These are phyloP conservation scores for Plasmodium ovale DNA, from an alignment of 169 alveolate species.

Conservation along the genomic window DNA sequence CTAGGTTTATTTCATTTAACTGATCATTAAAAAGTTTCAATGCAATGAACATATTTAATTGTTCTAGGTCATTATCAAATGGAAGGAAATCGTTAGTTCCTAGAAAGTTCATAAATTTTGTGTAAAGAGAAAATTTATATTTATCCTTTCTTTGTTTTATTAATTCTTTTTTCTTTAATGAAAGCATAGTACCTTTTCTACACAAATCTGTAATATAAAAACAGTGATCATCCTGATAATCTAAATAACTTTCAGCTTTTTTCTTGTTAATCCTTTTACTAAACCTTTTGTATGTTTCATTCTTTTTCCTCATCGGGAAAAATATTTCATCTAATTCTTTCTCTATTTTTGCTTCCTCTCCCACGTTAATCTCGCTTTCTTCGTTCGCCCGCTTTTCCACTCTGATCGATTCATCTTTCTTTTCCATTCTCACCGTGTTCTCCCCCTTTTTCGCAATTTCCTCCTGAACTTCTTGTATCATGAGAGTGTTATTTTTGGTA, in stretches of 20 bases:
- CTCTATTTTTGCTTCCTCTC: constrained; percentile 11
- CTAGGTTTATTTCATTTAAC: constrained; percentile 22
- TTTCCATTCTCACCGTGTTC: background rate
- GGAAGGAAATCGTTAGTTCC: constrained; percentile 5
- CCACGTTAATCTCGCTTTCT: background rate
- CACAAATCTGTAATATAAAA: constrained; percentile 73
- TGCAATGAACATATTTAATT: constrained; percentile 24
- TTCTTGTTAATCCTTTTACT: constrained; percentile 66
- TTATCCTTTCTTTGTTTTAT: constrained; percentile 17
- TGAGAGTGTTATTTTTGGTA: too few relatives aligned
- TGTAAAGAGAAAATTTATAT: constrained; percentile 10
- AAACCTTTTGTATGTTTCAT: constrained; percentile 63
- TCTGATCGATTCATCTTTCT: background rate
- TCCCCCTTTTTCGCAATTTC: background rate
- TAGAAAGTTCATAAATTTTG: constrained; percentile 9
- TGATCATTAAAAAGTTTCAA: constrained; percentile 18
- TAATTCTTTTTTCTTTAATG: constrained; percentile 46
- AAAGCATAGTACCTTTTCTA: constrained; percentile 64
- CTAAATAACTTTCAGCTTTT: constrained; percentile 31
- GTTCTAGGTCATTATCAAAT: constrained; percentile 7
- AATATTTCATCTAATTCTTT: constrained; percentile 24
- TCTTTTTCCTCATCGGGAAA: constrained; percentile 45
- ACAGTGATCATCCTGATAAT: constrained; percentile 51
- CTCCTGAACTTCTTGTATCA: background rate
- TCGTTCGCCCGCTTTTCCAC: background rate